phyloP scores from a whole-genome alignment of 768 basidiomycete species.

The Tulasnella sp. region DNA sequence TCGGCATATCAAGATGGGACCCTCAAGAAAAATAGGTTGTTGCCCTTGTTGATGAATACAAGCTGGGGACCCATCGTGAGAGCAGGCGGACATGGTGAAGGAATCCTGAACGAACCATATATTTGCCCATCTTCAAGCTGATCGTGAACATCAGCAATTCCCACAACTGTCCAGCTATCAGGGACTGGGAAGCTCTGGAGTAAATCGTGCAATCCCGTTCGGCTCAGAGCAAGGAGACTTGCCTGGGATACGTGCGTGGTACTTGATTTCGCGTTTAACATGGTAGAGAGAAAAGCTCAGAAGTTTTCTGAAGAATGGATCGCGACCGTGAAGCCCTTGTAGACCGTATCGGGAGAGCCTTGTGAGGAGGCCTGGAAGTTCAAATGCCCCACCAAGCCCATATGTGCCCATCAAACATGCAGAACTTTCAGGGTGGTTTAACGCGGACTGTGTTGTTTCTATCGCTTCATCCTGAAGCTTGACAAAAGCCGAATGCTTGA shows the following conservation, averaged over 20 bases:
- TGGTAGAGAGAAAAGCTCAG: slow-evolving; percentile 56
- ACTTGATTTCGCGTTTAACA: slow-evolving; percentile 65
- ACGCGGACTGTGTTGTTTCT: slow-evolving; percentile 49
- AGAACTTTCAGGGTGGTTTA: slow-evolving; percentile 48
- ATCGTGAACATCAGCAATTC: slow-evolving; percentile 75
- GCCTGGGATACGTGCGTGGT: slow-evolving; percentile 57
- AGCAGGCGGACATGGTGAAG: not conserved
- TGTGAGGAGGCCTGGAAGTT: slow-evolving; percentile 45
- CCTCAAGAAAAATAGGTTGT: slow-evolving; percentile 51
- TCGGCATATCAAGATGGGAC: slow-evolving; percentile 51
- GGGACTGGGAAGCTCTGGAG: slow-evolving; percentile 36
- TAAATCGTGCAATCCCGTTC: not conserved
- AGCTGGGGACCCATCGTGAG: not conserved
- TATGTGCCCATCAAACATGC: slow-evolving; percentile 44
- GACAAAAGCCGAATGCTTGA: slow-evolving; percentile 49
- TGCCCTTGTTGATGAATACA: slow-evolving; percentile 36
- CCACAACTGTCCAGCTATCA: slow-evolving; percentile 60
- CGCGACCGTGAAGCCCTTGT: slow-evolving; percentile 30
- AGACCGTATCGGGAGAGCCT: slow-evolving; percentile 43
- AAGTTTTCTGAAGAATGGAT: slow-evolving; percentile 47
- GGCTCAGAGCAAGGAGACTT: not conserved
- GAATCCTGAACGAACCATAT: slow-evolving; percentile 44
- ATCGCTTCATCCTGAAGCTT: slow-evolving; percentile 55
- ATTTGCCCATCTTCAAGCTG: slow-evolving; percentile 50
- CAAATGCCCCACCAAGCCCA: slow-evolving; percentile 41